Evolutionary conservation across 2,329 filamentous ascomycete species (phyloP), one percentile per base, ranked within the genome.

Genomic region (Thelonectria rubi): DNA sequence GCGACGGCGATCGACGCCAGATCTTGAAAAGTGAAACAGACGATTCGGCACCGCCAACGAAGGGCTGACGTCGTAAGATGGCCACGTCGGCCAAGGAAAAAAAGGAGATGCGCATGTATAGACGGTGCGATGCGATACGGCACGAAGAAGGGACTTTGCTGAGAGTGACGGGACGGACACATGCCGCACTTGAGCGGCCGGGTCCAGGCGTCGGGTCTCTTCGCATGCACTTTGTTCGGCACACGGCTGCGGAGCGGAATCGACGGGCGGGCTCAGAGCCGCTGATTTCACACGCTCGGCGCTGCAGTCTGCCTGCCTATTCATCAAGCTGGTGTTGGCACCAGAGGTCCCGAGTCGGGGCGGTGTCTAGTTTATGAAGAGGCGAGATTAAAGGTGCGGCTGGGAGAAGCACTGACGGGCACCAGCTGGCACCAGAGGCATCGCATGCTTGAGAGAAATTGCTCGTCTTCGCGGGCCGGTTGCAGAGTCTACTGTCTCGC

Each of bases 1-100:
- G 26, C 32, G 42, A 26, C 15, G 12, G 43, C 20, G 54, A 62
- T 62, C 59, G 50, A 54, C 55, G 24, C 55, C 17, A 52, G 55
- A 62, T 62, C 59, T 62, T 48, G 48, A 50, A 58, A 52, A 24
- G 43, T 58, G 59, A 62, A 62, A 62, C 59, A 62, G 48, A 50
- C 34, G 58, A 56, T 50, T 48, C 37, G 58, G 40, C 40, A 60
- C 30, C 46, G 30, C 46, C 20, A 45, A 34, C 45, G 5, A 54
- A 10, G 7, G 47, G 42, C 40, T 21, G 37, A 26, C 32, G 42
- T 56, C 58, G 58, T 61, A 50, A 61, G 48, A 55, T 32, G 42
- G 32, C 53, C 58, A 61, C 58, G 58, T 61, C 54, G 51, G 18
- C 47, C 34, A 37, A 7, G 11, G 32, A 11, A 34, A 34, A 34